phyloP scores from a whole-genome alignment of 108 stramenopile species.

The Bacterosira constricta region DNA sequence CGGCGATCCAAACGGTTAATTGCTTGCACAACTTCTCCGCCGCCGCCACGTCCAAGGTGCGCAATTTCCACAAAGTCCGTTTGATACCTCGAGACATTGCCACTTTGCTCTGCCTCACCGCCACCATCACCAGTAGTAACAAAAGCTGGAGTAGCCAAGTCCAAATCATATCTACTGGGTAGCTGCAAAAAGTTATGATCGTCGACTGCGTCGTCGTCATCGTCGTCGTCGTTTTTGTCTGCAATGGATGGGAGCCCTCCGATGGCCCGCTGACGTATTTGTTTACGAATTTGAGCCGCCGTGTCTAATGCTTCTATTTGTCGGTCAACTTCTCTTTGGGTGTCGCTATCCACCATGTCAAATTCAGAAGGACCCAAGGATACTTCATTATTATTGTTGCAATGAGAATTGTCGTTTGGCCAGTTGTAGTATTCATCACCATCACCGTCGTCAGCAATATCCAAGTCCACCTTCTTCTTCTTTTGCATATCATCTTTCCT shows the following conservation, averaged over 20 bases:
- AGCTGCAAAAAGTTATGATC: slow-evolving; percentile 25
- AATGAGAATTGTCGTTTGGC: background rate
- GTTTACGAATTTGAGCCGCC: slow-evolving; percentile 35
- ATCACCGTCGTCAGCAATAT: background rate
- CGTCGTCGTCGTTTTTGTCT: slow-evolving; percentile 9
- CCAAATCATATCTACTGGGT: slow-evolving; percentile 14
- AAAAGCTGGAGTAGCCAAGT: background rate
- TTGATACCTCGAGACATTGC: slow-evolving; percentile 58
- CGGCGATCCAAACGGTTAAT: slow-evolving; percentile 80
- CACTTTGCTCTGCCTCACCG: background rate
- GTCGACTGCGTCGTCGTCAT: slow-evolving; percentile 24
- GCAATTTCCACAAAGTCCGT: slow-evolving; percentile 84
- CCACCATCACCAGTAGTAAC: background rate
- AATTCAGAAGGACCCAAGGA: background rate
- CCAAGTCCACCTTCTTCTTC: slow-evolving; percentile 34
- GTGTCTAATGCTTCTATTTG: slow-evolving; percentile 52
- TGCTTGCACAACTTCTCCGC: slow-evolving; percentile 84
- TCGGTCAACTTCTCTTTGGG: slow-evolving; percentile 49
- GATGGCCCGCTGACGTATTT: background rate
- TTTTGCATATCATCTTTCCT: slow-evolving; percentile 39
- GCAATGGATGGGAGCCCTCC: slow-evolving; percentile 14
- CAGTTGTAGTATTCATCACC: slow-evolving; percentile 2
- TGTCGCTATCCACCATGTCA: slow-evolving; percentile 34
- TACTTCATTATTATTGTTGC: background rate
- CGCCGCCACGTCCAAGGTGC: slow-evolving; percentile 79